Conservation (phyloP, 2,329 filamentous ascomycete genomes). For the Neofusicoccum umdonicola region DNA sequence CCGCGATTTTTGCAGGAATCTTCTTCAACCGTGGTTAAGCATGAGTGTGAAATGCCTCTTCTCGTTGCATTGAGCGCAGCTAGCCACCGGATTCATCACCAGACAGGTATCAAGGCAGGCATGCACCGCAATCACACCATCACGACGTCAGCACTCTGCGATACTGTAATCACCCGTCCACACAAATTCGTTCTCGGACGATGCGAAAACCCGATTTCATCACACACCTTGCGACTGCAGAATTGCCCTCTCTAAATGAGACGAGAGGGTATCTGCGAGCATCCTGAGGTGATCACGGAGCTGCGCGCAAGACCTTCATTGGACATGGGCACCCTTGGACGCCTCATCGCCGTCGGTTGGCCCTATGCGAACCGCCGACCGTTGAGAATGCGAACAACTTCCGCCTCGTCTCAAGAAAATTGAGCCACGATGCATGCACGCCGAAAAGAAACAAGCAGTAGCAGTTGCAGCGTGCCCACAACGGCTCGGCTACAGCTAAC, state of each 20-base stretch:
- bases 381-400: neutral
- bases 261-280: neutral
- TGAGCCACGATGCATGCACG: neutral
- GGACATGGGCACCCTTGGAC: neutral
- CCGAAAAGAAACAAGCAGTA: neutral
- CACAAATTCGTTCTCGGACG: neutral
- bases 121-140: neutral
- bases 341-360: neutral
- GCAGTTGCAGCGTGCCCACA: neutral
- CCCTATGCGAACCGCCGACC: neutral
- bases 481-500: no score
- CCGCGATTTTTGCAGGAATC: neutral
- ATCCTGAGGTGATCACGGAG: neutral
- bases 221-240: neutral
- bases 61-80: neutral
- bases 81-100: neutral
- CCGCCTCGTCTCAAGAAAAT: neutral
- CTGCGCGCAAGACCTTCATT: neutral
- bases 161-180: neutral
- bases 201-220: neutral
- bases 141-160: neutral
- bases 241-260: neutral
- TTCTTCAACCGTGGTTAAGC: neutral
- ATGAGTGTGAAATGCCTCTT: neutral
- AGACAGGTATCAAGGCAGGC: neutral